phyloP scores from a whole-genome alignment of 2,329 filamentous ascomycete species.

The Akanthomyces dipterigenus region DNA sequence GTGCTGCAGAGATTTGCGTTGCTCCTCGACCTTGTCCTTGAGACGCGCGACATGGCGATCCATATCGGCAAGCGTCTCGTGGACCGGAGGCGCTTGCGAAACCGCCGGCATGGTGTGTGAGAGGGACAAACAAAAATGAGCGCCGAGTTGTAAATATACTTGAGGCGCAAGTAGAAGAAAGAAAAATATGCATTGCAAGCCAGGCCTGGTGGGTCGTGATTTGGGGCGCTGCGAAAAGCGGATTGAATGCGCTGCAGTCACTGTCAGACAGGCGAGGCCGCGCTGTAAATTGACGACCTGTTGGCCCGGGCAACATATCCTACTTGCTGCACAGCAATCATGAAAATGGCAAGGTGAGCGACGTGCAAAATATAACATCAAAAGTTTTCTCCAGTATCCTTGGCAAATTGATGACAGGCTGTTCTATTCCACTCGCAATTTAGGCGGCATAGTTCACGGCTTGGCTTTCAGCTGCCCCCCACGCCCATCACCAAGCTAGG shows the following conservation, averaged over 20 bases:
- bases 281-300: background rate
- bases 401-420: background rate
- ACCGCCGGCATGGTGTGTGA: constrained; percentile 3
- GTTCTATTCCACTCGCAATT: background rate
- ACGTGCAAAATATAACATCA: background rate
- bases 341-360: background rate
- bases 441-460: background rate
- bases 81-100: constrained; percentile 16
- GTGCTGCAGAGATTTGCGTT: constrained; percentile 70
- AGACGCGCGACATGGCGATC: constrained; percentile 70
- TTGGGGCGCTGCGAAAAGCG: constrained; percentile 4
- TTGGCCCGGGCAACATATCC: background rate
- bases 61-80: constrained; percentile 56
- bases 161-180: background rate
- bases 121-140: background rate
- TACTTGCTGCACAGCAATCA: background rate
- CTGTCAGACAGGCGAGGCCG: background rate
- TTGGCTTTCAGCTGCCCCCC: constrained; percentile 1
- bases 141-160: background rate
- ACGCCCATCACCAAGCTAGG: background rate
- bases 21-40: constrained; percentile 62
- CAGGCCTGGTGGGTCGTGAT: background rate
- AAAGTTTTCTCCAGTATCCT: too few species aligned
- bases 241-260: background rate
- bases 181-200: background rate